Evolutionary conservation across 257 asterid genomes (phyloP).

Genomic region (Solanum chaucha): DNA sequence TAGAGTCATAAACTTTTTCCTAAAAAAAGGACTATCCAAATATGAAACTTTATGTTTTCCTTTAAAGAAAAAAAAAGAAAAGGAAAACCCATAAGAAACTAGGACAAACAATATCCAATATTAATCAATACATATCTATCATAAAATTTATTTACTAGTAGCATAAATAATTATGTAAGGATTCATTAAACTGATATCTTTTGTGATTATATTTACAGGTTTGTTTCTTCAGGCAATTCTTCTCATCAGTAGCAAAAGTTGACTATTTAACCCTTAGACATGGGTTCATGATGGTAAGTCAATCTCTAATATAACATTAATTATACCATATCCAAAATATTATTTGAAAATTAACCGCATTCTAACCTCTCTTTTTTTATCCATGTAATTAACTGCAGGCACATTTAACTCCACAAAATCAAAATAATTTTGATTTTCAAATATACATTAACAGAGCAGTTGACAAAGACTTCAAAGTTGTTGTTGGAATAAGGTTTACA

Average conservation of each 20-base stretch:
- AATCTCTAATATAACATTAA: neutral
- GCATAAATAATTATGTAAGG: neutral
- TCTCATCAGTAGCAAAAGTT: conserved; percentile 15
- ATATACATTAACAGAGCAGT: conserved; percentile 12
- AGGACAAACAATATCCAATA: too few species aligned
- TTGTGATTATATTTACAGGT: neutral
- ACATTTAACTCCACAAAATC: conserved; percentile 6
- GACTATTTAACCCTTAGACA: conserved; percentile 19
- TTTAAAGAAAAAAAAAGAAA: too few species aligned
- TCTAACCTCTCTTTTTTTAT: too few species aligned
- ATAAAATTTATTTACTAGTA: too few species aligned
- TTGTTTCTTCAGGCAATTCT: conserved; percentile 19
- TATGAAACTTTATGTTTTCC: too few species aligned
- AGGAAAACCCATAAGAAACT: too few species aligned
- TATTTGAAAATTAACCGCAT: neutral
- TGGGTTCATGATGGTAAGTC: conserved; percentile 10
- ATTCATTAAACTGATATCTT: neutral
- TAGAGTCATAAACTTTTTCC: too few species aligned
- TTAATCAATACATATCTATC: neutral
- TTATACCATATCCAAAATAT: neutral
- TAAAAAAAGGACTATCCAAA: too few species aligned
- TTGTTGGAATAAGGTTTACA: conserved; percentile 14
- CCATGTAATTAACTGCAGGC: conserved; percentile 3
- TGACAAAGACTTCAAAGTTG: conserved; percentile 17
- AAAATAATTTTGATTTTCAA: conserved; percentile 11